Evolutionary conservation across 805 yeast species (phyloP), one percentile per base, ranked within the genome.

Genomic region (Wickerhamomyces ciferrii): DNA sequence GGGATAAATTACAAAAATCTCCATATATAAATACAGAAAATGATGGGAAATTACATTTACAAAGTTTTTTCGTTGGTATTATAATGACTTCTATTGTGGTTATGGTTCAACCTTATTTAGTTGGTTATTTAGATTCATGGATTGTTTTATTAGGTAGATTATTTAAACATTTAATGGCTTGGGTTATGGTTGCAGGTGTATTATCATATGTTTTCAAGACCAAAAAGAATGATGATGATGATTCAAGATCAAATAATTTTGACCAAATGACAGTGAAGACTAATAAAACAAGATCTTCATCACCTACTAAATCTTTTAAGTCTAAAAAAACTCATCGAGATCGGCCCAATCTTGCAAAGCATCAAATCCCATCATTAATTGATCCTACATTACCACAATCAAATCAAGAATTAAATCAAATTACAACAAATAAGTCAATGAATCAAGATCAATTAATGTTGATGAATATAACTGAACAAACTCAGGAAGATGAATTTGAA

Each of bases 11-110:
- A 2, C 21, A 52, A n/a, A 41, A 37, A 0, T 62, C 66, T 0
- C 29, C 41, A 7, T 62, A 58, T 41, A 51, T 62, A 13, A 46
- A 51, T 27, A 41, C 59, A 1, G 49, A 46, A 7, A 51, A 50
- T 32, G 49, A 48, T n/a, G 60, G 60, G 11, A 53, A 51, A 39
- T 14, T 62, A 2, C 66, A 62, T 42, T 34, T 62, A 1, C 60
- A 61, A 17, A 56, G 62, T 15, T 62, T 60, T 41, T 45, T 48
- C 0, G 32, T 56, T 2, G 66, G 66, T 1, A 43, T 55, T 9
- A 46, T 49, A 1, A 8, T 51, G 34, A 52, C 62, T 2, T n/a
- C 44, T 1, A 11, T 48, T 2, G 40, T 55, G 24, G 43, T 55
- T n/a, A 15, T 55, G 13, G 17, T 59, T 7, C 60, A 56, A 19